Conservation (phyloP, 495 filamentous ascomycete species). For the Penicillium lividum region DNA sequence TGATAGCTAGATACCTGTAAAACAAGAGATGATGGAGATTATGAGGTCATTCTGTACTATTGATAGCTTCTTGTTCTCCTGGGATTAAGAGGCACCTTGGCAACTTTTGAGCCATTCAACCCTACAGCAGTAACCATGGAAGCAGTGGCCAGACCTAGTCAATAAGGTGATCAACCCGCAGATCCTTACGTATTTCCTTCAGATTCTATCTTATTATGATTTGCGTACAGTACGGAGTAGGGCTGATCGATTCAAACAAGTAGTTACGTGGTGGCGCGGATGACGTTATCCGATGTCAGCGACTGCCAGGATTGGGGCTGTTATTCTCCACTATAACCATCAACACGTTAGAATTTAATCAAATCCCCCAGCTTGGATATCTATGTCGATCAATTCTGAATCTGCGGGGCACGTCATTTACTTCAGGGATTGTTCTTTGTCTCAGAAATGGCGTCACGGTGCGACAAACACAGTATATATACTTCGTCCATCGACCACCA, state of each 20-base stretch:
- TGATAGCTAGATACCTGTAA: too few relatives aligned
- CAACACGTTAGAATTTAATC: slow-evolving; percentile 1
- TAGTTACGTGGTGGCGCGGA: neutral
- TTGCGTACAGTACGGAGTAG: neutral
- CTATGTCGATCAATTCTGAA: neutral
- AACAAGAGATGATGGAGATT: neutral
- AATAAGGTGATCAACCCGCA: neutral
- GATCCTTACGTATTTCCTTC: neutral
- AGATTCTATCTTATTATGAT: neutral
- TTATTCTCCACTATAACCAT: neutral
- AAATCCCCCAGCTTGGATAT: neutral
- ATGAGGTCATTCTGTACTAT: neutral
- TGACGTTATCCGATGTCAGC: slow-evolving; percentile 1
- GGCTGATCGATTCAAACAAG: neutral
- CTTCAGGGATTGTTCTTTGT: neutral
- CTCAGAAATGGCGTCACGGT: slow-evolving; percentile 5
- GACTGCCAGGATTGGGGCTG: neutral
- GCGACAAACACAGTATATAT: neutral
- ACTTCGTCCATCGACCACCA: neutral
- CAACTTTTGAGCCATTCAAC: neutral
- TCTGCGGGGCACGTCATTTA: slow-evolving; percentile 4
- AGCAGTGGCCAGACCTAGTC: neutral
- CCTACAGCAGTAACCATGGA: neutral
- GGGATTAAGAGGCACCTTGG: neutral
- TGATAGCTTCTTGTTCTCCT: neutral